Percentiles rank a stretch among this genome's conserved stretches.
Evolutionary conservation across 176 grass and related monocot genomes (phyloP).

Genomic region (Rhynchospora breviuscula): DNA sequence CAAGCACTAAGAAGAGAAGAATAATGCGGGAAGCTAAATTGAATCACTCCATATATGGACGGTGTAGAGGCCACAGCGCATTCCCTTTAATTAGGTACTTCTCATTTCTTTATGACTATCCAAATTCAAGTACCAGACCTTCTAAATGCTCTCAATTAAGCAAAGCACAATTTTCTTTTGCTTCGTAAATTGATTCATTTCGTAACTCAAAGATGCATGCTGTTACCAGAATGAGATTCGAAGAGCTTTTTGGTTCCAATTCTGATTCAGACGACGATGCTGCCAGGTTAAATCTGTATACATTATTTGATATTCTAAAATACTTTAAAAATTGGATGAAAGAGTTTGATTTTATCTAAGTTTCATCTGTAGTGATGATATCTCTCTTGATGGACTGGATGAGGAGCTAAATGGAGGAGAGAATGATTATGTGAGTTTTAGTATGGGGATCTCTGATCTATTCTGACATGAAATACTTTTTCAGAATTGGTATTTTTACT

Average conservation of each 20-base stretch:
- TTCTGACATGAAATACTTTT: neutral
- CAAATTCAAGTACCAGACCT: neutral
- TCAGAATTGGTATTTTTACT: neutral
- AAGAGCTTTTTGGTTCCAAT: neutral
- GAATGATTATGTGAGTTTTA: slow-evolving; percentile 55
- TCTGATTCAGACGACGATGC: neutral
- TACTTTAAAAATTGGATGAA: neutral
- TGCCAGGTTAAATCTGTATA: neutral
- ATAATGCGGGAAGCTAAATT: neutral
- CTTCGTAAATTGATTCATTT: neutral
- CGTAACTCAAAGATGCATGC: slow-evolving; percentile 1
- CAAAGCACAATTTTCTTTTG: neutral
- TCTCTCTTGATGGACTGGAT: slow-evolving; percentile 52
- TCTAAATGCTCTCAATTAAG: neutral
- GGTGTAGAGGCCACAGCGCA: neutral
- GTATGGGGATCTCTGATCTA: neutral
- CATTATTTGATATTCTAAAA: neutral
- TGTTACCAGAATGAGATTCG: slow-evolving; percentile 20
- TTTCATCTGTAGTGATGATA: slow-evolving; percentile 42
- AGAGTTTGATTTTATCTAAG: neutral
- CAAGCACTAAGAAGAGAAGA: neutral
- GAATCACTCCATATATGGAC: neutral
- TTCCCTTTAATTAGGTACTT: slow-evolving; percentile 1
- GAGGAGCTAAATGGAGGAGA: slow-evolving; percentile 63
- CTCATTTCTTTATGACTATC: neutral